A percentile compares a stretch with the other conserved stretches of the same genome.
phyloP scores from a whole-genome alignment of 163 green algal genomes.

The Prototheca cutis region DNA sequence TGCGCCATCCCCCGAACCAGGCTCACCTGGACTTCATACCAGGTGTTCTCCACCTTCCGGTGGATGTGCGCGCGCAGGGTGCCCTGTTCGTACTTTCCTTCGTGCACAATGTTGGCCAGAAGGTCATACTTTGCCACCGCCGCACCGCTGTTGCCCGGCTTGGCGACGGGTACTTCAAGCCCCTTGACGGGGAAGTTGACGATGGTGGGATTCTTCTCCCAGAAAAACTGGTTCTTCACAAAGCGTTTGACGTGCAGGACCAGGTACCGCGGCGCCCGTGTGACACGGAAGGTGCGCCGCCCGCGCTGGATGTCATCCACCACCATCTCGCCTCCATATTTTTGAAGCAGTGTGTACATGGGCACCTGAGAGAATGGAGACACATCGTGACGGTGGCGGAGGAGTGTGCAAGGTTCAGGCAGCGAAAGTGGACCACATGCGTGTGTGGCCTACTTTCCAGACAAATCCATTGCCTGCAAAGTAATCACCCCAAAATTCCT shows the following conservation, averaged over 20 bases:
- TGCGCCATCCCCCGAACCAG: too few species aligned
- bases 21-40: slow-evolving; percentile 71
- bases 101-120: slow-evolving; percentile 85
- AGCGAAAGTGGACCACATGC: too few species aligned
- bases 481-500: too few species aligned
- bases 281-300: slow-evolving; percentile 63
- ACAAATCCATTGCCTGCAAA: too few species aligned
- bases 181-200: slow-evolving; percentile 95
- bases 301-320: slow-evolving; percentile 61
- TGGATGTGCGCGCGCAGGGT: slow-evolving; percentile 73
- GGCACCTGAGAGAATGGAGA: slow-evolving; percentile 92
- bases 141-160: slow-evolving; percentile 26
- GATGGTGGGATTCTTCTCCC: slow-evolving; percentile 98
- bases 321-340: slow-evolving; percentile 76
- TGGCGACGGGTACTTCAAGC: slow-evolving; percentile 54
- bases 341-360: slow-evolving; percentile 84
- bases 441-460: too few species aligned
- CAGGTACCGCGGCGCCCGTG: slow-evolving; percentile 73
- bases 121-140: slow-evolving; percentile 66
- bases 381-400: not conserved
- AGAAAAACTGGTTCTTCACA: slow-evolving; percentile 72
- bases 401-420: not conserved
- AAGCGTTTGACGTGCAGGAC: slow-evolving; percentile 89
- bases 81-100: slow-evolving; percentile 66
- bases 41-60: slow-evolving; percentile 55